Percentiles rank a stretch among this genome's conserved stretches.
Conservation (phyloP, 1,284 basidiomycete species). For the Irpex sp. region DNA sequence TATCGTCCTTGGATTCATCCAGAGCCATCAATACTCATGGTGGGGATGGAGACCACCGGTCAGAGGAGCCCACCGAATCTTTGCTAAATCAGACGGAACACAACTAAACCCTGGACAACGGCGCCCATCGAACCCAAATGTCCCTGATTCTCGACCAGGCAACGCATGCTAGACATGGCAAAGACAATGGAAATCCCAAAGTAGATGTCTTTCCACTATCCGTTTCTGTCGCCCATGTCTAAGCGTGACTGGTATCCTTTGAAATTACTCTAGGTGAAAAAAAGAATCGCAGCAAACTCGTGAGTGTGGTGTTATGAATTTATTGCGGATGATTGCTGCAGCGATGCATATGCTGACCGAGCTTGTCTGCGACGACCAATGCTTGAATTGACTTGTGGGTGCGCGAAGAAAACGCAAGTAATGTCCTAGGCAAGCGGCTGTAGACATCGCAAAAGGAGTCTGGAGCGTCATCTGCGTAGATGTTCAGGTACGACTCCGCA, state of each 20-base stretch:
- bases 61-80: not conserved
- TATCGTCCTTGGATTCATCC: not conserved
- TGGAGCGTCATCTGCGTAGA: not conserved
- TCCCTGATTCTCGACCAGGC: not conserved
- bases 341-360: not conserved
- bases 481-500: not conserved
- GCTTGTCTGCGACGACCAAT: not conserved
- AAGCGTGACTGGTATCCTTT: not conserved
- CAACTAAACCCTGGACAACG: not conserved
- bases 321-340: not conserved
- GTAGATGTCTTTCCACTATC: not conserved
- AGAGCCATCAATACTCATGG: too few relatives aligned
- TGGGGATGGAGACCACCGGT: too few relatives aligned
- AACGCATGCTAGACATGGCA: not conserved
- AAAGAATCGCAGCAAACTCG: not conserved
- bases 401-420: not conserved
- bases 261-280: too few relatives aligned
- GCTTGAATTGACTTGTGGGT: not conserved
- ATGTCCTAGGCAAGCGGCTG: not conserved
- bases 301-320: not conserved
- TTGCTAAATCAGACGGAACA: not conserved
- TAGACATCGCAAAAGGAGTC: not conserved
- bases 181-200: slow-evolving; percentile 1
- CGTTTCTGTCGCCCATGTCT: not conserved
- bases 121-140: not conserved